Conservation (phyloP, 116 monocot genomes). For the Papilionanthe hybrid region DNA sequence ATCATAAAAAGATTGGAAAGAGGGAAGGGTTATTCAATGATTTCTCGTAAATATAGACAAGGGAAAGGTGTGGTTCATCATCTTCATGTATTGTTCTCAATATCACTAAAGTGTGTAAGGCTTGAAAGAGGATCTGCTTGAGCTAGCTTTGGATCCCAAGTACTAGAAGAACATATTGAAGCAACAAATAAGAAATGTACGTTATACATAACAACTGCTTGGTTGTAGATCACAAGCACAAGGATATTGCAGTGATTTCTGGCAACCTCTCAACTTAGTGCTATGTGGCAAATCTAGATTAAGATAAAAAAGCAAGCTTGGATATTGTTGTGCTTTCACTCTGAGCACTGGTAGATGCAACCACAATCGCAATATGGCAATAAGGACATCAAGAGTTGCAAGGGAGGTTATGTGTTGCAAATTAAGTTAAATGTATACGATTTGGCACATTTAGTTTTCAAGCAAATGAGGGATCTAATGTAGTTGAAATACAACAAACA, state of each 20-base stretch:
- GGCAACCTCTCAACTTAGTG: not conserved
- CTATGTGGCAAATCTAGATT: not conserved
- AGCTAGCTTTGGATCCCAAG: not conserved
- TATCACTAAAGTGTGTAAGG: not conserved
- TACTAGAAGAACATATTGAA: not conserved
- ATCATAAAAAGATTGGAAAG: not conserved
- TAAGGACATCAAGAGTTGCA: not conserved
- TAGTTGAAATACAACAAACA: not conserved
- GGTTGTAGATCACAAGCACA: not conserved
- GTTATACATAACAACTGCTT: not conserved
- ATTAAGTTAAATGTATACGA: not conserved
- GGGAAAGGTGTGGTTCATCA: not conserved
- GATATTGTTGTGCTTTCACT: not conserved
- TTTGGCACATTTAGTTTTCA: not conserved
- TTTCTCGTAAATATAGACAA: not conserved
- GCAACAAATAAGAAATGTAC: not conserved
- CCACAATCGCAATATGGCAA: not conserved
- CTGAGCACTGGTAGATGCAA: not conserved
- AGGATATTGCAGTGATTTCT: not conserved
- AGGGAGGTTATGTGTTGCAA: not conserved
- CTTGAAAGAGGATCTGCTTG: not conserved
- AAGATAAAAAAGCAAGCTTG: not conserved
- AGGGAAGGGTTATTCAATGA: not conserved
- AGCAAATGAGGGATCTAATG: not conserved
- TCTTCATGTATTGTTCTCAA: not conserved